Base-by-base conservation (phyloP, 139 green algal species). In the Chlorella sp. region DNA sequence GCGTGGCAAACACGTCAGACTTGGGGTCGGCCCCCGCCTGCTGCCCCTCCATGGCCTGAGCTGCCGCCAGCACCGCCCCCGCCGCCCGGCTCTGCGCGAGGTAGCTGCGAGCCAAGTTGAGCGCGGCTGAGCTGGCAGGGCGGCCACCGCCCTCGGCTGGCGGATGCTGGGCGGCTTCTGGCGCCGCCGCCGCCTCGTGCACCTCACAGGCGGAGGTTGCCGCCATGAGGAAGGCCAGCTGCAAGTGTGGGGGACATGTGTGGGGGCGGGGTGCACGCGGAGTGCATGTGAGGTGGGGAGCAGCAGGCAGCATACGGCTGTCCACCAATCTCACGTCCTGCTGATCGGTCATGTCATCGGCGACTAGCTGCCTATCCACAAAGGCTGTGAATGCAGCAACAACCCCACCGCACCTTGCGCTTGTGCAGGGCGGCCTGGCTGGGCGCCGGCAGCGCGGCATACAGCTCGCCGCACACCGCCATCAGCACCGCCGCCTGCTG, bases 151-250 rank as follows among this genome's bases (percentile, higher is more conserved):
- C 51, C 51, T 60, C 51, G 9, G 51, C 51, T 60, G 51, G 58
- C 36, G 6, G 56, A 56, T 7, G 32, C 3, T n/a, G 36, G 19
- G 51, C 14, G 22, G 38, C 3, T 0, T 34, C 44, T 44, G n/a
- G 43, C 60, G 5, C 51, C 4, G 76, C 75, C 11, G 51, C 54
- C 51, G 43, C 30, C 51, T 79, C 34, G 28, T 80, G 17, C 44
- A 85, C 81, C 22, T 86, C 82, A 20, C 38, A 48, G 8, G 72
- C 54, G 7, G 38, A 36, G 11, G 72, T 34, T 5, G 82, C 82
- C 1, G 72, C 82, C 56, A 86, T 73, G 36, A 86, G 56, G 43
- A 82, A 86, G 8, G 82, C 82, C 58, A 74, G 34, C 82, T 86
- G 82, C 56, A 40, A 43, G 60, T 34, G n/a, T n/a, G n/a, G n/a